Conservation (phyloP, 306 rosid species). For the Sphenostylis stenocarpa region DNA sequence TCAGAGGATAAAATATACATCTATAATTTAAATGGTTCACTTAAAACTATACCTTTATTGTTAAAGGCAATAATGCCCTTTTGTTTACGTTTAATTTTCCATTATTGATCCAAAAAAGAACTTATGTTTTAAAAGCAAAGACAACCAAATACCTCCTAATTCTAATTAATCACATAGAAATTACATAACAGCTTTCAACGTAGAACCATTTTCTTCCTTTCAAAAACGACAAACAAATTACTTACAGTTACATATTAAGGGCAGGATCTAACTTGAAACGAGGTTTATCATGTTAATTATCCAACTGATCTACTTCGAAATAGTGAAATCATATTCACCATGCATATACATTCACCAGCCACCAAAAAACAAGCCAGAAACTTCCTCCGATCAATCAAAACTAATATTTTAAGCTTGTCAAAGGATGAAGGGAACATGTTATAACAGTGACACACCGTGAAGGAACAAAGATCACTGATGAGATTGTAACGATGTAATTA, state of each 20-base stretch:
- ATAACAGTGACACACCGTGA: background rate
- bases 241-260: background rate
- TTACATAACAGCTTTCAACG: background rate
- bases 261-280: background rate
- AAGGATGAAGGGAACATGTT: background rate
- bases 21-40: no score
- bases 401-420: background rate
- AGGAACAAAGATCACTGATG: background rate
- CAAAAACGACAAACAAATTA: background rate
- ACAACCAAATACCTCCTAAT: background rate
- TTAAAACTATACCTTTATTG: no score
- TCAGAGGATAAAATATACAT: no score
- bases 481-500: background rate
- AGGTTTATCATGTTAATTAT: background rate
- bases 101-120: background rate
- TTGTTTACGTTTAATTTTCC: no score
- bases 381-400: background rate
- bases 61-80: no score
- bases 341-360: background rate
- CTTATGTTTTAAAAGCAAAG: background rate
- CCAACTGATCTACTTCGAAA: background rate
- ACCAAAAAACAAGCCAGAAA: background rate
- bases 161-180: background rate
- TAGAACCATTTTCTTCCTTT: background rate
- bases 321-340: background rate